Evolutionary conservation across 768 basidiomycete species (phyloP).

Genomic region (Serendipita sp.): DNA sequence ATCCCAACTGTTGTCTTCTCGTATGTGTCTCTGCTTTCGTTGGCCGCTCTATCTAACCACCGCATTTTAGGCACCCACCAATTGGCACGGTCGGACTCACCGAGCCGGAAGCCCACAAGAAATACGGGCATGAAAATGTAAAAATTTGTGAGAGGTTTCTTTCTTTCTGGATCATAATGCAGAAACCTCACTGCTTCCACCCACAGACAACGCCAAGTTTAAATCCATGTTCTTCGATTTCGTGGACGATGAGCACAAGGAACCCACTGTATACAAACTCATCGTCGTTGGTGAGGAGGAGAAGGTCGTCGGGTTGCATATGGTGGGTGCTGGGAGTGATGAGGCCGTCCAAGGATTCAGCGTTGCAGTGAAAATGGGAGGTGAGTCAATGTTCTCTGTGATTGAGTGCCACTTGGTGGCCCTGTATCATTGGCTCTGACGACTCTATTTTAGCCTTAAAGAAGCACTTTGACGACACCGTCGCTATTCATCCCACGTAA

Average conservation of each 20-base stretch:
- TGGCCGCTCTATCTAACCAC: too few species aligned
- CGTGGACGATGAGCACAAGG: conserved; percentile 79
- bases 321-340: conserved; percentile 83
- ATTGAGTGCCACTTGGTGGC: too few species aligned
- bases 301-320: conserved; percentile 89
- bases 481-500: conserved; percentile 85
- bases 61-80: conserved; percentile 87
- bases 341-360: conserved; percentile 92
- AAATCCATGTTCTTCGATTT: conserved; percentile 84
- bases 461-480: conserved; percentile 69
- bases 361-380: conserved; percentile 96
- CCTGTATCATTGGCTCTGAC: not conserved
- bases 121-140: conserved; percentile 59
- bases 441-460: conserved; percentile 39
- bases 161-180: conserved; percentile 16
- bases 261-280: conserved; percentile 89
- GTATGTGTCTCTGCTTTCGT: conserved; percentile 42
- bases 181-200: conserved; percentile 1
- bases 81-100: conserved; percentile 93
- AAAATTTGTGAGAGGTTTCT: conserved; percentile 64
- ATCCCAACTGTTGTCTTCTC: conserved; percentile 96
- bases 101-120: conserved; percentile 74
- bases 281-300: conserved; percentile 78
- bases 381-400: too few species aligned
- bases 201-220: conserved; percentile 62